phyloP scores from a whole-genome alignment of 768 basidiomycete genomes.

The Coprinopsis sp. region DNA sequence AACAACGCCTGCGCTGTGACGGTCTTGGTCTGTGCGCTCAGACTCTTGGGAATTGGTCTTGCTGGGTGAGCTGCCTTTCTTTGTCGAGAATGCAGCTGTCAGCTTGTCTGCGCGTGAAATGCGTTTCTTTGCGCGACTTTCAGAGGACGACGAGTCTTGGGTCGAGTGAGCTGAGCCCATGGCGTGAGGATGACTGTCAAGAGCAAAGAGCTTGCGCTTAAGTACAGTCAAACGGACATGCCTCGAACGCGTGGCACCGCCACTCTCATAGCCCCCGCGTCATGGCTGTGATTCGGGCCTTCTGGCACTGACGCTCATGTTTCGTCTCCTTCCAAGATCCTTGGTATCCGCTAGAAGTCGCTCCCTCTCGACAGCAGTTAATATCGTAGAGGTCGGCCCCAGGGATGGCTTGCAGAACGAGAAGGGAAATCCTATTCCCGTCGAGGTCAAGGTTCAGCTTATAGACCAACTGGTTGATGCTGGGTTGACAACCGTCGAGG shows the following conservation, averaged over 20 bases:
- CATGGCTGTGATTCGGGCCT: neutral
- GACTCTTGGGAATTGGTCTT: neutral
- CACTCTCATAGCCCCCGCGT: slow-evolving; percentile 1
- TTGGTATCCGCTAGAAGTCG: too few relatives aligned
- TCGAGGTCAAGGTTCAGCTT: slow-evolving; percentile 72
- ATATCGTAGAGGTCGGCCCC: slow-evolving; percentile 87
- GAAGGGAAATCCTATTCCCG: slow-evolving; percentile 56
- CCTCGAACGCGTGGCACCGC: slow-evolving; percentile 1
- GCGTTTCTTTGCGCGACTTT: slow-evolving; percentile 19
- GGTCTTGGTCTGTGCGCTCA: too few relatives aligned
- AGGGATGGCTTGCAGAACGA: slow-evolving; percentile 93
- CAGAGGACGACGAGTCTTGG: slow-evolving; percentile 10
- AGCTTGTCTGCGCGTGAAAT: slow-evolving; percentile 20
- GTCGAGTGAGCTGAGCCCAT: slow-evolving; percentile 33
- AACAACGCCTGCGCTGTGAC: too few relatives aligned
- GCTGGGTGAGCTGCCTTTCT: slow-evolving; percentile 8
- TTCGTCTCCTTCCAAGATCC: neutral
- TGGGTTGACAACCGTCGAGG: slow-evolving; percentile 69
- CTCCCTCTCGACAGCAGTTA: slow-evolving; percentile 41
- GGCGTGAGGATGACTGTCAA: slow-evolving; percentile 1
- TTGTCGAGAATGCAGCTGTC: slow-evolving; percentile 16
- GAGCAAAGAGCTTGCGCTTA: slow-evolving; percentile 1
- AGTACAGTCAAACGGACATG: slow-evolving; percentile 6
- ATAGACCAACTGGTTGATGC: slow-evolving; percentile 68
- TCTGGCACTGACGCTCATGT: neutral